phyloP scores from a whole-genome alignment of 2,329 filamentous ascomycete genomes.

The Hypomyces rosellus region DNA sequence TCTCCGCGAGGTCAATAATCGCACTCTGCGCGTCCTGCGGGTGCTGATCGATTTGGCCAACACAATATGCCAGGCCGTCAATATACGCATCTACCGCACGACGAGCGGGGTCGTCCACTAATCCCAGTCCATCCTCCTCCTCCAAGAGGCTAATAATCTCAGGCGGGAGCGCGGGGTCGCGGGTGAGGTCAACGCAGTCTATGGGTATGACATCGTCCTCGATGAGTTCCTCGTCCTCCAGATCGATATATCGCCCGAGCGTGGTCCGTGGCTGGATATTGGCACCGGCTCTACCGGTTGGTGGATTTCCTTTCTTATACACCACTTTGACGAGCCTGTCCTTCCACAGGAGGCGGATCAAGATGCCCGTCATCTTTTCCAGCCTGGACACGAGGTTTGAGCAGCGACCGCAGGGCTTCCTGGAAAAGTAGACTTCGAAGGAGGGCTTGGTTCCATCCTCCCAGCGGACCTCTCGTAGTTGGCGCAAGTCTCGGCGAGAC shows the following conservation, averaged over 20 bases:
- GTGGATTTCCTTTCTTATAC: constrained; percentile 14
- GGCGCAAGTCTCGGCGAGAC: constrained; percentile 15
- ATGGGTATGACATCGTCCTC: constrained; percentile 12
- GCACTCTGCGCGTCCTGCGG: constrained; percentile 21
- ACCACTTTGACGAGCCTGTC: constrained; percentile 21
- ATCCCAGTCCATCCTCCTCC: not conserved
- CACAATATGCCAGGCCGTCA: constrained; percentile 27
- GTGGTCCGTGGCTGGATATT: not conserved
- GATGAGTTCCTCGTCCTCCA: not conserved
- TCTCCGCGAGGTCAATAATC: constrained; percentile 21
- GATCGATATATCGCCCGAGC: too few species aligned
- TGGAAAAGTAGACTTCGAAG: constrained; percentile 31
- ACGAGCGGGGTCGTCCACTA: not conserved
- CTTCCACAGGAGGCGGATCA: constrained; percentile 22
- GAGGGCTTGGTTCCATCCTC: constrained; percentile 20
- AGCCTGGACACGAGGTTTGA: constrained; percentile 20
- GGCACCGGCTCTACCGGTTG: not conserved
- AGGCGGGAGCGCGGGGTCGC: constrained; percentile 1
- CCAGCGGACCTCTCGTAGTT: constrained; percentile 19
- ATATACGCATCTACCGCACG: constrained; percentile 13
- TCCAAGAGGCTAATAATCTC: constrained; percentile 10
- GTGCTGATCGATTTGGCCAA: constrained; percentile 24
- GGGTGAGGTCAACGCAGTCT: constrained; percentile 17
- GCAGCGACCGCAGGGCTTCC: constrained; percentile 27
- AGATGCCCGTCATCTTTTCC: constrained; percentile 21